Evolutionary conservation across 2,329 filamentous ascomycete genomes (phyloP), one percentile per base, ranked within the genome.

Genomic region (Microdochium paspali): DNA sequence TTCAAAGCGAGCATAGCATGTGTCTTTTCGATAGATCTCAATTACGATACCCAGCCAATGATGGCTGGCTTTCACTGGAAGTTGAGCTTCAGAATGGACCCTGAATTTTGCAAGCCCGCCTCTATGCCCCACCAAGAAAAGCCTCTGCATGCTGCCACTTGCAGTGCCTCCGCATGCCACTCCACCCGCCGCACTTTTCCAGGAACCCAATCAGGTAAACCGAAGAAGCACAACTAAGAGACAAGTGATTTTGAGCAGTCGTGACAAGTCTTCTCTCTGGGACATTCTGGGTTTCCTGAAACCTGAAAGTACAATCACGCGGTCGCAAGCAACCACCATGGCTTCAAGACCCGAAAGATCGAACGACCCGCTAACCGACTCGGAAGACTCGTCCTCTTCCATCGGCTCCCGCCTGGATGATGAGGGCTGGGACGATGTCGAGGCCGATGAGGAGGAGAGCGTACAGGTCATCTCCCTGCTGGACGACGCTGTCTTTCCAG

Each of bases 391-490:
- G 44, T 61, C 60, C 23, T 63, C 61, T 24, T 58, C 61, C 46
- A 61, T 63, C 32, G 65, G 65, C 50, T 65, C 65, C 10, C 63
- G 63, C 56, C 58, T 61, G 49, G 60, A 64, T 23, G 73, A 74
- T 35, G 70, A 68, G 47, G 74, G 73, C 45, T 76, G 73, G 73
- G 66, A 71, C 44, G 73, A 76, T 49, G 58, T 74, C 24, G 84
- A 86, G 56, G 70, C 74, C 4, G 84, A 87, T 48, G 70, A 74
- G 46, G 71, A 78, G 47, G 77, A 84, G 53, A 66, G 72, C 3
- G 70, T 82, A 24, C 67, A 75, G 20, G 72, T 89, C 49, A 71
- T 85, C 44, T 87, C 84, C 20, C 70, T 90, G 28, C 77, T 90
- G 52, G 82, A 84, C 54, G 75, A 82, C 48, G 69, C 76, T 50